phyloP scores from a whole-genome alignment of 106 monocot species.

The Alisma plantagoaquatica region DNA sequence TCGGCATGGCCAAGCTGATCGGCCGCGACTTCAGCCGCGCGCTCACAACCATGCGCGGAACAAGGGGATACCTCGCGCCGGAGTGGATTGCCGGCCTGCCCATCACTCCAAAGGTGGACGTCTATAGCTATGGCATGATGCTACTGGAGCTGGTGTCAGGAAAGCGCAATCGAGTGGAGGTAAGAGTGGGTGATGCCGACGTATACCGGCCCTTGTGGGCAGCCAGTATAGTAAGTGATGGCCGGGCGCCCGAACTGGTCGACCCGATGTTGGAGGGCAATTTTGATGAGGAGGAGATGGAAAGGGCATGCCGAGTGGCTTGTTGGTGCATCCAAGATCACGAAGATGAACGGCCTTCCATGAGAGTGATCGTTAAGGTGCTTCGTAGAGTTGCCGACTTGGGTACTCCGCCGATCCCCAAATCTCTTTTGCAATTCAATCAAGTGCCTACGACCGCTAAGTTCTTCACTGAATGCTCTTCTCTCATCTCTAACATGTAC shows the following conservation, averaged over 20 bases:
- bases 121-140: constrained; percentile 9
- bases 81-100: constrained; percentile 4
- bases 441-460: too few relatives aligned
- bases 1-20: too few relatives aligned
- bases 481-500: too few relatives aligned
- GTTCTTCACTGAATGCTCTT: too few relatives aligned
- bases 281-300: constrained; percentile 16
- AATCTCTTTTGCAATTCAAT: background rate
- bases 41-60: too few relatives aligned
- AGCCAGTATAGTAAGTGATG: background rate
- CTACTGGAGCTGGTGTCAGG: too few relatives aligned
- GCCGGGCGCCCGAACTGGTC: constrained; percentile 7
- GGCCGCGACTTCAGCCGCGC: too few relatives aligned
- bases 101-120: constrained; percentile 3
- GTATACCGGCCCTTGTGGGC: constrained; percentile 1
- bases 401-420: constrained; percentile 18
- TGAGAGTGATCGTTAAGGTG: constrained; percentile 21
- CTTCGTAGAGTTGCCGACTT: constrained; percentile 19
- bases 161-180: background rate
- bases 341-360: constrained; percentile 30
- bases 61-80: too few relatives aligned
- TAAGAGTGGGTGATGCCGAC: background rate
- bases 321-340: too few relatives aligned
- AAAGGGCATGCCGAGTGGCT: constrained; percentile 27
- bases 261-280: constrained; percentile 19